Evolutionary conservation across 768 basidiomycete genomes (phyloP).

Genomic region (Suillus placidus): DNA sequence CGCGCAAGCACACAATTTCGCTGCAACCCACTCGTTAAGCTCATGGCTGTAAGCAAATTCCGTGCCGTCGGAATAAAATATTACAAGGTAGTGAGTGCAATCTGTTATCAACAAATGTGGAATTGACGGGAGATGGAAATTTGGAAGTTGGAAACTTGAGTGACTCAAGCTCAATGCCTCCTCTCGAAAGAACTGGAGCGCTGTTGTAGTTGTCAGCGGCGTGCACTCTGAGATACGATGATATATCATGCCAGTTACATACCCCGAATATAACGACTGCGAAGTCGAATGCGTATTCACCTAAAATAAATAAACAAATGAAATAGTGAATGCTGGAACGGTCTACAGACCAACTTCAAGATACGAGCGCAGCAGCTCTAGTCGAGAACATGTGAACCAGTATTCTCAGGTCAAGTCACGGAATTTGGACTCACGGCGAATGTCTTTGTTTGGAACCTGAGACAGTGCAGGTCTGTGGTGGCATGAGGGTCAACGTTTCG

Average conservation of each 20-base stretch:
- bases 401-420: not conserved
- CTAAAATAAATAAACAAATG: slow-evolving; percentile 37
- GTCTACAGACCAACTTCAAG: slow-evolving; percentile 71
- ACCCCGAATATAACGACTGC: slow-evolving; percentile 80
- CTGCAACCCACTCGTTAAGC: not conserved
- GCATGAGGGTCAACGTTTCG: not conserved
- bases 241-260: slow-evolving; percentile 32
- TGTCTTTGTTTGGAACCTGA: slow-evolving; percentile 84
- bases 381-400: not conserved
- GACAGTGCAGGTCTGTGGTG: slow-evolving; percentile 65
- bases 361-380: slow-evolving; percentile 76
- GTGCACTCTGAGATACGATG: slow-evolving; percentile 2
- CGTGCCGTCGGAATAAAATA: not conserved
- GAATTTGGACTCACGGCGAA: slow-evolving; percentile 65
- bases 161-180: slow-evolving; percentile 14
- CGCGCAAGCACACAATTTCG: not conserved
- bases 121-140: slow-evolving; percentile 7
- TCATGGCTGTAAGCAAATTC: not conserved
- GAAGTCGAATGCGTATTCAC: slow-evolving; percentile 87
- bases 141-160: not conserved
- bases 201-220: slow-evolving; percentile 38
- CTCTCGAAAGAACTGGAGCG: slow-evolving; percentile 78
- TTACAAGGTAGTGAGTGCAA: slow-evolving; percentile 4
- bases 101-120: slow-evolving; percentile 3
- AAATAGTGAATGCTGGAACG: not conserved